phyloP scores from a whole-genome alignment of 2,329 filamentous ascomycete genomes.

The Ceratocystis cacaofunesta region DNA sequence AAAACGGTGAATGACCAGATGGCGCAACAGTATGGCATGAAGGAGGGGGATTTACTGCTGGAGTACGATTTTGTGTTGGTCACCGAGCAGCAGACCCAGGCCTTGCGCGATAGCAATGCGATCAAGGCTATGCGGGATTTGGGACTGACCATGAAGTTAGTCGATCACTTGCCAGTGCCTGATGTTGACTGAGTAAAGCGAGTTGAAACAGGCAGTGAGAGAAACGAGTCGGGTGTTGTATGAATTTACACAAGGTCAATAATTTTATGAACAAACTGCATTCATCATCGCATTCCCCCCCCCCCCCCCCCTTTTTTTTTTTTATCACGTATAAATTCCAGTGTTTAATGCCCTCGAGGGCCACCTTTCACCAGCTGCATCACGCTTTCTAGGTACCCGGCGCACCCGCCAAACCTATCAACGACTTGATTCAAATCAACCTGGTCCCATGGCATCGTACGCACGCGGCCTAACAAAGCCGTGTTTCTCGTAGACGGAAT shows the following conservation, averaged over 20 bases:
- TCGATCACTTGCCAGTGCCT: conserved; percentile 62
- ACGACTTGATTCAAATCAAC: conserved; percentile 33
- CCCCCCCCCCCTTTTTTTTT: neutral
- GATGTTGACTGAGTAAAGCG: conserved; percentile 33
- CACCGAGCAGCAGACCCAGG: conserved; percentile 50
- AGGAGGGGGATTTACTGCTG: conserved; percentile 47
- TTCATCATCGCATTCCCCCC: neutral
- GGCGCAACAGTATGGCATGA: conserved; percentile 46
- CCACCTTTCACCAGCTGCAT: conserved; percentile 41
- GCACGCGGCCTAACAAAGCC: conserved; percentile 55
- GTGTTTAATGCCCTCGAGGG: conserved; percentile 27
- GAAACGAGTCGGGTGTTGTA: neutral
- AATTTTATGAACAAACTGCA: no score
- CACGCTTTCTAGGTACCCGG: conserved; percentile 45
- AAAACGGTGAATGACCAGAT: conserved; percentile 36
- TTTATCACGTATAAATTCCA: neutral
- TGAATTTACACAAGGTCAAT: neutral
- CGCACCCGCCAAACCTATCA: conserved; percentile 38
- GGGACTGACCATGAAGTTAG: conserved; percentile 54
- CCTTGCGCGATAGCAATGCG: conserved; percentile 49
- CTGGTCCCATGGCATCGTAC: conserved; percentile 21
- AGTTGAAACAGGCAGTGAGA: neutral
- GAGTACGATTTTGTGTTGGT: conserved; percentile 68
- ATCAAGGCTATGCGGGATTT: conserved; percentile 50
- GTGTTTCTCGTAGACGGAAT: conserved; percentile 88